Percentiles rank a stretch among this genome's conserved stretches.
Evolutionary conservation across 1,284 basidiomycete genomes (phyloP).

Genomic region (Trichosporon sp.): DNA sequence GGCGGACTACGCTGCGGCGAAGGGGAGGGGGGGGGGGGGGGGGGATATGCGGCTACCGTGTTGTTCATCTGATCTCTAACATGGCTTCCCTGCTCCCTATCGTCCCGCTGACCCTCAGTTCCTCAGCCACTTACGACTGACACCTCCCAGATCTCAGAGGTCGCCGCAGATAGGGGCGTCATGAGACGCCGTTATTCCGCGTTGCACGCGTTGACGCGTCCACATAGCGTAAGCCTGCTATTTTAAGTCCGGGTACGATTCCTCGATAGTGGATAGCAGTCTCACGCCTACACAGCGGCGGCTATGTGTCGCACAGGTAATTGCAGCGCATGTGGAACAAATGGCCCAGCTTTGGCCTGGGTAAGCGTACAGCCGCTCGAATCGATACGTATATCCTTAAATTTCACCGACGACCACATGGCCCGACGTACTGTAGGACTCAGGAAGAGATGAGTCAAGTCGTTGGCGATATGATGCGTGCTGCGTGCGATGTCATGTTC

Average conservation of each 20-base stretch:
- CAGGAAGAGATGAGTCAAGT: neutral
- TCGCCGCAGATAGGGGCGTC: neutral
- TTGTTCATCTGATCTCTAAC: neutral
- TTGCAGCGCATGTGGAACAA: neutral
- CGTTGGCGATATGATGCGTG: neutral
- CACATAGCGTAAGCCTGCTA: neutral
- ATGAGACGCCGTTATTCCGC: neutral
- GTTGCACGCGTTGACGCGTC: neutral
- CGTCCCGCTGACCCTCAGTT: neutral
- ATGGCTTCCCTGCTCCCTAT: neutral
- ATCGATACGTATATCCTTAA: neutral
- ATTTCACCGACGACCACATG: neutral
- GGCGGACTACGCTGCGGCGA: neutral
- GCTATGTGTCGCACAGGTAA: neutral
- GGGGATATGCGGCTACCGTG: neutral
- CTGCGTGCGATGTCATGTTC: neutral
- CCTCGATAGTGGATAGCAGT: neutral
- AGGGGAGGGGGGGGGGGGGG: too few species aligned
- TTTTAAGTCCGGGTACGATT: neutral
- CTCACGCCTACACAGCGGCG: neutral
- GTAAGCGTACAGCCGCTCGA: neutral
- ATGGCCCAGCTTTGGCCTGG: neutral
- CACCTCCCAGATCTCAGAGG: neutral
- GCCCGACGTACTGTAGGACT: neutral
- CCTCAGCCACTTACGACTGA: neutral